phyloP scores from a whole-genome alignment of 331 rosid species.

The Cydonia oblonga region DNA sequence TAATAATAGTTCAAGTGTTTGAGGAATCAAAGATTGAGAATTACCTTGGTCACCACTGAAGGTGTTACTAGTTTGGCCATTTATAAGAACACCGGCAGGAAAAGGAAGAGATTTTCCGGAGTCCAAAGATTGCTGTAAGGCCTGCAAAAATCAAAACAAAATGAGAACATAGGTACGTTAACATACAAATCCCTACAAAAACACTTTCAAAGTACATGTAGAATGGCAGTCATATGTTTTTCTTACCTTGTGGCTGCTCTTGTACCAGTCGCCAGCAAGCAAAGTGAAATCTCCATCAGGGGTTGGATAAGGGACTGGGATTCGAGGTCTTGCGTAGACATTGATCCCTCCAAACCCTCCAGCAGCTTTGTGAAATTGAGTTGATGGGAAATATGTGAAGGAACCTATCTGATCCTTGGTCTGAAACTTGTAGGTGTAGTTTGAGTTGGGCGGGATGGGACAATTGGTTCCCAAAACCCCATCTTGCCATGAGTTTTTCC shows the following conservation, averaged over 20 bases:
- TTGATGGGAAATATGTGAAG: slow-evolving; percentile 78
- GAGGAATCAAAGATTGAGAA: not conserved
- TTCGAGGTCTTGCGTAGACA: slow-evolving; percentile 57
- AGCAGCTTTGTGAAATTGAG: slow-evolving; percentile 70
- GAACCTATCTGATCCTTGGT: slow-evolving; percentile 91
- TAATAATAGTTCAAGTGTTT: not conserved
- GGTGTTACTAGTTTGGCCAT: slow-evolving; percentile 54
- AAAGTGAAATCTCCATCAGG: slow-evolving; percentile 82
- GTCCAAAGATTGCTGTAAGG: slow-evolving; percentile 57
- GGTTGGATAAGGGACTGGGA: slow-evolving; percentile 66
- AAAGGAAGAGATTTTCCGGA: slow-evolving; percentile 64
- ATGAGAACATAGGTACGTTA: not conserved
- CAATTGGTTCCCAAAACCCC: slow-evolving; percentile 95
- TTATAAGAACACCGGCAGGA: slow-evolving; percentile 77
- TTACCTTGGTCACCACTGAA: slow-evolving; percentile 71
- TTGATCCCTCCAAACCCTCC: slow-evolving; percentile 92
- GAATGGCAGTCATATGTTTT: not conserved
- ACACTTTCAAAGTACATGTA: not conserved
- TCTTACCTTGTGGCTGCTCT: slow-evolving; percentile 62
- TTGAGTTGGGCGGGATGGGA: slow-evolving; percentile 81
- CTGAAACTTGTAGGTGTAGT: slow-evolving; percentile 80
- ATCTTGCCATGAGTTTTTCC: slow-evolving; percentile 99
- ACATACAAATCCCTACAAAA: not conserved
- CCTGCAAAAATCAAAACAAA: slow-evolving; percentile 27
- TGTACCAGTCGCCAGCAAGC: slow-evolving; percentile 91